These are phyloP conservation scores for Euphorbia schlechtendalii DNA, from an alignment of 441 rosid species.

Conservation along the genomic window DNA sequence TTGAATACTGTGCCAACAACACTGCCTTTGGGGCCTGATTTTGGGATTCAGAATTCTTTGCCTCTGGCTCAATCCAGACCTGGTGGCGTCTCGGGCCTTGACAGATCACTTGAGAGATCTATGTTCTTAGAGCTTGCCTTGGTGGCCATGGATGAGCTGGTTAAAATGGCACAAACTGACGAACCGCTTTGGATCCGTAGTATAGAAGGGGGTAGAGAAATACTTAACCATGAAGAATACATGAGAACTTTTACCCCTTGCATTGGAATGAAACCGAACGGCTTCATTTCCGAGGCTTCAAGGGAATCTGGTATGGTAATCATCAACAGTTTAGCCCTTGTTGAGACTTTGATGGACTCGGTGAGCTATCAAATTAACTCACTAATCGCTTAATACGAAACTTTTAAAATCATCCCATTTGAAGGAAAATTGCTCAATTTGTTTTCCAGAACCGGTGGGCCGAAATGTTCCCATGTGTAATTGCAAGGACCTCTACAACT, in stretches of 20 bases:
- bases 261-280: slow-evolving; percentile 50
- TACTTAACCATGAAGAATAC: slow-evolving; percentile 69
- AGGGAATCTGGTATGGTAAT: slow-evolving; percentile 66
- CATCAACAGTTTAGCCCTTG: slow-evolving; percentile 79
- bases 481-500: slow-evolving; percentile 58
- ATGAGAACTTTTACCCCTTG: slow-evolving; percentile 45
- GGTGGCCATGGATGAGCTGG: slow-evolving; percentile 76
- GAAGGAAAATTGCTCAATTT: too few relatives aligned
- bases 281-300: slow-evolving; percentile 72
- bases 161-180: slow-evolving; percentile 57
- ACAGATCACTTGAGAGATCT: slow-evolving; percentile 55
- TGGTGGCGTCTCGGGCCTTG: too few relatives aligned
- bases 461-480: slow-evolving; percentile 79
- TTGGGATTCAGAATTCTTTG: slow-evolving; percentile 31
- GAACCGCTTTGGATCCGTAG: slow-evolving; percentile 67
- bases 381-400: too few relatives aligned
- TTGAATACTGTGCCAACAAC: slow-evolving; percentile 35
- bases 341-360: slow-evolving; percentile 84
- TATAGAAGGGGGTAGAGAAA: slow-evolving; percentile 49
- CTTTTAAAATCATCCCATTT: too few relatives aligned
- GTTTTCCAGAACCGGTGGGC: slow-evolving; percentile 64
- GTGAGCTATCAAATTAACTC: slow-evolving; percentile 31
- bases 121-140: slow-evolving; percentile 70
- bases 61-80: slow-evolving; percentile 25
- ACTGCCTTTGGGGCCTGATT: slow-evolving; percentile 54